These are phyloP conservation scores for Tieghemostelium lacteum DNA, from an alignment of 78 protist species.

Conservation along the genomic window DNA sequence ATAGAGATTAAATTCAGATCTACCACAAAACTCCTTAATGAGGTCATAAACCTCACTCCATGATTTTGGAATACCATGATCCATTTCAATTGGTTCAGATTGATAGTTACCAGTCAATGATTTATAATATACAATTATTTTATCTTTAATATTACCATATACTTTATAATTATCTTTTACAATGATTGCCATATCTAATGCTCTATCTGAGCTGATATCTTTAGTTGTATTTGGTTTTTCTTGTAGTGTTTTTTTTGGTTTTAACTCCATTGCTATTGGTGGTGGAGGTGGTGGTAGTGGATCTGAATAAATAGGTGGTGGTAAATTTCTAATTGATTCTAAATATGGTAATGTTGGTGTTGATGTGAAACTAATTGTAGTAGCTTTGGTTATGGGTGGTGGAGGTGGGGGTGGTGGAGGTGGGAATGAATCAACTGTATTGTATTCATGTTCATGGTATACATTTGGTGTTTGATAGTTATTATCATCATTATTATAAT, in stretches of 20 bases:
- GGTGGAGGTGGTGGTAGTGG: neutral
- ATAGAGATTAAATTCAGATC: neutral
- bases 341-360: too few species aligned
- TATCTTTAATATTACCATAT: conserved; percentile 8
- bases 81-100: neutral
- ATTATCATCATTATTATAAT: too few species aligned
- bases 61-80: too few species aligned
- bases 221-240: neutral
- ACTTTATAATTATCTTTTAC: conserved; percentile 9
- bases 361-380: too few species aligned
- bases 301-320: neutral
- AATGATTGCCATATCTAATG: neutral
- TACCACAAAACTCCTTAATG: too few species aligned
- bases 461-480: too few species aligned
- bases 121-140: conserved; percentile 27
- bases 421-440: too few species aligned
- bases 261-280: neutral
- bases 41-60: too few species aligned
- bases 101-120: conserved; percentile 12
- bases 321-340: too few species aligned
- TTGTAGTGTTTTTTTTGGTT: neutral
- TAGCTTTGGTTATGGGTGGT: neutral
- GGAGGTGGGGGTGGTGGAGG: too few species aligned
- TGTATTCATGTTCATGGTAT: too few species aligned
- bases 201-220: neutral